phyloP scores from a whole-genome alignment of 228 moss, liverwort and hornwort species.

The Sphagnum fallax region DNA sequence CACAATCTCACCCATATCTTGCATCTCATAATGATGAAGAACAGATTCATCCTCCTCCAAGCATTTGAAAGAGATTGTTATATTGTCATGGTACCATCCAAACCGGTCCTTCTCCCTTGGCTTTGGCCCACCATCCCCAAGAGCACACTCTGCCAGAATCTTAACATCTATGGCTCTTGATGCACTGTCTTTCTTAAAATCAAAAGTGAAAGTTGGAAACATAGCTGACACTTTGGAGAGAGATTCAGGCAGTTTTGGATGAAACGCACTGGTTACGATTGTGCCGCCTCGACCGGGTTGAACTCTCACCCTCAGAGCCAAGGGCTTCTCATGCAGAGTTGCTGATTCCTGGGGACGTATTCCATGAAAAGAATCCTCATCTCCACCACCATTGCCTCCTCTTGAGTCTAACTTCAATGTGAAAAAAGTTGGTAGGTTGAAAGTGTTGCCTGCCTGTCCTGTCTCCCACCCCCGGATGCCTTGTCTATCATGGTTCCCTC shows the following conservation, averaged over 20 bases:
- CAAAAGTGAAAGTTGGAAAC: slow-evolving; percentile 9
- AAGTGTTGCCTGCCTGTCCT: too few relatives aligned
- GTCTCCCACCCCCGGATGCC: too few relatives aligned
- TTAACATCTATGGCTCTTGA: neutral
- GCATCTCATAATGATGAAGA: neutral
- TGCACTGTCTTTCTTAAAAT: slow-evolving; percentile 2
- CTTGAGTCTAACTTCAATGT: slow-evolving; percentile 1
- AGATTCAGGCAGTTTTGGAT: neutral
- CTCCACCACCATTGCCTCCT: slow-evolving; percentile 2
- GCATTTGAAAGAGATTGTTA: slow-evolving; percentile 8
- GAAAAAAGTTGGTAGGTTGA: neutral
- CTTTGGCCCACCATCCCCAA: slow-evolving; percentile 7
- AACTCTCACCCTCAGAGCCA: neutral
- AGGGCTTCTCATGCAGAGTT: neutral
- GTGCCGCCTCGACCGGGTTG: slow-evolving; percentile 5
- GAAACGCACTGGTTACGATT: neutral
- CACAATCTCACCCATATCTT: slow-evolving; percentile 3
- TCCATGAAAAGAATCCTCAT: neutral
- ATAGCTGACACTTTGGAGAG: slow-evolving; percentile 6
- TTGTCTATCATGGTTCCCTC: neutral
- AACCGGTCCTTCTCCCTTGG: slow-evolving; percentile 8
- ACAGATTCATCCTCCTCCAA: neutral
- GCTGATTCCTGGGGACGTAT: neutral
- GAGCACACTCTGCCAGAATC: slow-evolving; percentile 8
- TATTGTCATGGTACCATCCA: slow-evolving; percentile 10